Conservation (phyloP, 176 grass and related monocot species). For the Zoysia japonica region DNA sequence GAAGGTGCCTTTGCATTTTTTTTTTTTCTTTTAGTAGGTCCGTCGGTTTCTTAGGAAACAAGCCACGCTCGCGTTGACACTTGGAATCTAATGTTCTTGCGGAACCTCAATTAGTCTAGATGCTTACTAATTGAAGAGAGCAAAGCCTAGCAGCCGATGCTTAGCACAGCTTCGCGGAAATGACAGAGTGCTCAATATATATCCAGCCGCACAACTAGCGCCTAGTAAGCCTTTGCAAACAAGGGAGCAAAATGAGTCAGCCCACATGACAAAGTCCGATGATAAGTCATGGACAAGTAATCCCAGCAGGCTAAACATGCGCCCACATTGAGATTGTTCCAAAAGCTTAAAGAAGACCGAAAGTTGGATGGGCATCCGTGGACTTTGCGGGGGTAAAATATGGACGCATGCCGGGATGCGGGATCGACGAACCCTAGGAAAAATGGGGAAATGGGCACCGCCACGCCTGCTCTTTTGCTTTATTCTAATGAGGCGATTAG, state of each 20-base stretch:
- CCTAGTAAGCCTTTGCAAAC: background rate
- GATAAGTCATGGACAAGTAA: background rate
- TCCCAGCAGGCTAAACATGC: constrained; percentile 8
- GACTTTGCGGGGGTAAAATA: constrained; percentile 39
- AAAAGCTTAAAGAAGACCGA: constrained; percentile 47
- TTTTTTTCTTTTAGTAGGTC: constrained; percentile 7
- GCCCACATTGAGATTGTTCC: constrained; percentile 9
- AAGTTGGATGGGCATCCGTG: constrained; percentile 33
- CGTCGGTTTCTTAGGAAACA: constrained; percentile 43
- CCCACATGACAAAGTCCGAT: background rate
- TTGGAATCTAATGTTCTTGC: background rate
- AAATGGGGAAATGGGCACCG: background rate
- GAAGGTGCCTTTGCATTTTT: constrained; percentile 37
- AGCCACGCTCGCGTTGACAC: constrained; percentile 36
- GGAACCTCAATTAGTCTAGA: background rate
- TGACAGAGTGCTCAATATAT: background rate
- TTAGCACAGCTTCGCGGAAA: background rate
- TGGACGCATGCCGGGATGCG: background rate
- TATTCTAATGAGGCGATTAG: constrained; percentile 34
- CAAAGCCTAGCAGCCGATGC: background rate
- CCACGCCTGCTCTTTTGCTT: constrained; percentile 40
- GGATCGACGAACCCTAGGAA: constrained; percentile 37
- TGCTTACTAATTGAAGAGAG: background rate
- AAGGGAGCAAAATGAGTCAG: background rate
- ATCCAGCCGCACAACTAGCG: no score